Evolutionary conservation across 2,329 filamentous ascomycete species (phyloP), one percentile per base, ranked within the genome.

Genomic region (Aspergillus neotritici): DNA sequence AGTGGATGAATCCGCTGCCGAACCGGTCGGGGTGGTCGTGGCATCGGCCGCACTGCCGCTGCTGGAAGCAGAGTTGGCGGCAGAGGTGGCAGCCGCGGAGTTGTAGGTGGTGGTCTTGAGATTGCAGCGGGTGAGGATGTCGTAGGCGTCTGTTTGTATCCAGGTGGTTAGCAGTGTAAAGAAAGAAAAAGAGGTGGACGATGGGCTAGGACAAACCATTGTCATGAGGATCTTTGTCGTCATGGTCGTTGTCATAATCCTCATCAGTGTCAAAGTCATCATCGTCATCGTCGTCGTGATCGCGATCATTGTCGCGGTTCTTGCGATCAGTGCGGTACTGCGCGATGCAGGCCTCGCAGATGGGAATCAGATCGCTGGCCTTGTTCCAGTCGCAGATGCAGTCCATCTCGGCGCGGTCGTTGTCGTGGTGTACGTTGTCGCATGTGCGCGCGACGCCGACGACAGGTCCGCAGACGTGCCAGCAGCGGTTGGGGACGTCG

Each of bases 311-410:
- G 6, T 48, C 25, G 15, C 48, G 13, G n/a, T 48, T 44, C 13
- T 46, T 42, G 12, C 47, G 33, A 12, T 46, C 46, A 25, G 44
- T 41, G 17, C 51, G 48, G 40, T 58, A 54, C 36, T 62, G 47
- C n/a, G 57, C 50, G 14, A 63, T 63, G 29, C 61, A 63, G 28
- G 60, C 61, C n/a, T 60, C 57, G 30, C 61, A 63, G 31, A 57
- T 49, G 4, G 61, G 60, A 12, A 63, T 46, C n/a, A 54, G 47
- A 6, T 46, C 56, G n/a, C 50, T 43, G 8, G 58, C 58, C 16
- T 47, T 37, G 9, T 51, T 44, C 58, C 54, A 60, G 34, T 58
- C 41, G 34, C 61, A 62, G 34, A 62, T 57, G 31, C 60, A 62
- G 13, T 54, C 29, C 28, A 58, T 46, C 30, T 63, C 58, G 25